These are phyloP conservation scores for Penicillium janthinellum DNA, from an alignment of 2,329 filamentous ascomycete species.

Conservation along the genomic window DNA sequence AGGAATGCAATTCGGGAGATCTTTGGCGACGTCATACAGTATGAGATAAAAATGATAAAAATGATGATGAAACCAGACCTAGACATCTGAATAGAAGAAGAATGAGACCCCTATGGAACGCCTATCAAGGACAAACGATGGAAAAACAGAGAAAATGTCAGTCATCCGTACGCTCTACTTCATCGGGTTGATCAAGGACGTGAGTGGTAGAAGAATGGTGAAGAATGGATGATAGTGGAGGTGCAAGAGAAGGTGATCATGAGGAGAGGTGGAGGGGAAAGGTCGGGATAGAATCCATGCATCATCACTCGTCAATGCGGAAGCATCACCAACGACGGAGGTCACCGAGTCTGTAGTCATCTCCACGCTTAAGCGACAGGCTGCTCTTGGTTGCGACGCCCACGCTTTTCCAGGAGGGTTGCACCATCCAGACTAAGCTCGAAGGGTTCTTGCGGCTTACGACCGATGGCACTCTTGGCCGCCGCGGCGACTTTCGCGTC, in stretches of 20 bases:
- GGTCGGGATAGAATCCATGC: background rate
- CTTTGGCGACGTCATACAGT: background rate
- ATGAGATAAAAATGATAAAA: background rate
- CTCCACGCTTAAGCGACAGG: constrained; percentile 26
- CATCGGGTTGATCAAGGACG: constrained; percentile 9
- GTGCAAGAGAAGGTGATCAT: background rate
- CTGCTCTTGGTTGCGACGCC: constrained; percentile 43
- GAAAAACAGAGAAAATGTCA: background rate
- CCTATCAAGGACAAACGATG: constrained; percentile 20
- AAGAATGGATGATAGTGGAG: background rate
- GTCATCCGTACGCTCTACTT: constrained; percentile 7
- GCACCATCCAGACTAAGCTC: constrained; percentile 91
- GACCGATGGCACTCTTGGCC: constrained; percentile 76
- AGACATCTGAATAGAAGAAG: constrained; percentile 3
- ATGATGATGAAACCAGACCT: background rate
- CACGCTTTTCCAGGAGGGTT: constrained; percentile 76
- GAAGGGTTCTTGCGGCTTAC: constrained; percentile 77
- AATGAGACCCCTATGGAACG: constrained; percentile 5
- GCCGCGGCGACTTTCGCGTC: constrained; percentile 81
- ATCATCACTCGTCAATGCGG: constrained; percentile 12
- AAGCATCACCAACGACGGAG: background rate
- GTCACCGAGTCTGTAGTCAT: background rate
- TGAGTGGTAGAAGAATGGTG: background rate
- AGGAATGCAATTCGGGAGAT: constrained; percentile 6
- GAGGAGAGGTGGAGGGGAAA: background rate